phyloP scores from a whole-genome alignment of 2,329 filamentous ascomycete genomes.

The Tolypocladium pustulatum region DNA sequence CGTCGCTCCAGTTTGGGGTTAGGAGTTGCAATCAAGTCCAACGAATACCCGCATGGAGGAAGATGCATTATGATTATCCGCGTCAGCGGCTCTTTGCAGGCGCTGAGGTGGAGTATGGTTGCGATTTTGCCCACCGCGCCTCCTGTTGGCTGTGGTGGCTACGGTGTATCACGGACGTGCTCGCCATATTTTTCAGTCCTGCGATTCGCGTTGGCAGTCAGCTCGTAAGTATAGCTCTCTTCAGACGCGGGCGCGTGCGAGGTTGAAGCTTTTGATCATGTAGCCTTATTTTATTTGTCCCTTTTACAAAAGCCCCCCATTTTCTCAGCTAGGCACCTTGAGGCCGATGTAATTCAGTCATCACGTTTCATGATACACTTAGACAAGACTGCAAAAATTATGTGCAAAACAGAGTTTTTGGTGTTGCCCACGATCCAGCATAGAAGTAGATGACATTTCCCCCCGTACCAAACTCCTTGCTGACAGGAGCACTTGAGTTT shows the following conservation, averaged over 20 bases:
- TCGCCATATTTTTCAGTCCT: not conserved
- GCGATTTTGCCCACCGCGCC: not conserved
- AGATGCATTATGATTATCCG: conserved; percentile 19
- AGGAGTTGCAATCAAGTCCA: conserved; percentile 21
- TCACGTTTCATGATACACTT: conserved; percentile 27
- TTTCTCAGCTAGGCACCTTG: conserved; percentile 26
- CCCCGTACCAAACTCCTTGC: not conserved
- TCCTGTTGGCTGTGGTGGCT: not conserved
- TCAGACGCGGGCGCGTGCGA: not conserved
- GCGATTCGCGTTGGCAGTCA: conserved; percentile 1
- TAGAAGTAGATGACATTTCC: not conserved
- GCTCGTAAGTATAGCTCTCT: conserved; percentile 1
- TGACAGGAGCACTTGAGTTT: not conserved
- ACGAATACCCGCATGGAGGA: conserved; percentile 18
- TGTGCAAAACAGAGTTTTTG: not conserved
- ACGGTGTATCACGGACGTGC: not conserved
- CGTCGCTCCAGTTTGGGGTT: conserved; percentile 19
- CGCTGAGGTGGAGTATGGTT: not conserved
- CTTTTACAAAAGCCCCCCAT: conserved; percentile 20
- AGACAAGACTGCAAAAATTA: not conserved
- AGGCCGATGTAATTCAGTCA: conserved; percentile 36
- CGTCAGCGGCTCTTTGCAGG: conserved; percentile 11
- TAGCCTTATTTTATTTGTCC: conserved; percentile 21
- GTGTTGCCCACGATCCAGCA: not conserved
- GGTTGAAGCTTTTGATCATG: conserved; percentile 18